Conservation (phyloP, 108 stramenopile species). For the Asterionellopsis glacialis region DNA sequence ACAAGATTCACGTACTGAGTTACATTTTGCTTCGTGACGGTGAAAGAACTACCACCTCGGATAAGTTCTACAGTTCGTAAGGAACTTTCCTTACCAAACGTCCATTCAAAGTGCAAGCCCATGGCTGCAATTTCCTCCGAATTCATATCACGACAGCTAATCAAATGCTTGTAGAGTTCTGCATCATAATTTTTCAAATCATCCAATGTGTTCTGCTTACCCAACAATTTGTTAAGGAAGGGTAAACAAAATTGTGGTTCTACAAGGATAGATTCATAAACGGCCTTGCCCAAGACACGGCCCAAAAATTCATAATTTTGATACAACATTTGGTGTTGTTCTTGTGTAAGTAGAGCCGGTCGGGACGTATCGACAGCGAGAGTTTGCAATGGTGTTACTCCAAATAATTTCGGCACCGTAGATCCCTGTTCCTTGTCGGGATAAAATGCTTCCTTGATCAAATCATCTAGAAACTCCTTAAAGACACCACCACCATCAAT, state of each 20-base stretch:
- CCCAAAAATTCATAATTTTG: conserved; percentile 86
- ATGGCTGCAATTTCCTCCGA: conserved; percentile 61
- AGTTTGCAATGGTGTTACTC: conserved; percentile 65
- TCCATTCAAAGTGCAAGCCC: conserved; percentile 83
- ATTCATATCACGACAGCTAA: conserved; percentile 59
- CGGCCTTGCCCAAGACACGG: conserved; percentile 91
- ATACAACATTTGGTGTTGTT: too few relatives aligned
- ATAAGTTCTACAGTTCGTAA: conserved; percentile 61
- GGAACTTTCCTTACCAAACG: conserved; percentile 14
- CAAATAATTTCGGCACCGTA: conserved; percentile 52
- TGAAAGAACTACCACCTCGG: conserved; percentile 69
- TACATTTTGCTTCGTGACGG: conserved; percentile 89
- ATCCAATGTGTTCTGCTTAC: conserved; percentile 86
- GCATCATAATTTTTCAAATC: conserved; percentile 94
- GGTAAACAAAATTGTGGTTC: conserved; percentile 87
- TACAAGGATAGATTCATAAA: conserved; percentile 91
- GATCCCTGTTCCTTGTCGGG: conserved; percentile 19
- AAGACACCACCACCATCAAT: conserved; percentile 99
- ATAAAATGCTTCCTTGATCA: conserved; percentile 79
- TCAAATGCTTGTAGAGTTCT: conserved; percentile 85
- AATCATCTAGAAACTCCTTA: conserved; percentile 89
- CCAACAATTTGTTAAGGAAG: conserved; percentile 85
- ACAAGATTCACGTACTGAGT: conserved; percentile 89
- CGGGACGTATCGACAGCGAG: conserved; percentile 49
- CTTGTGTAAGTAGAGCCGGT: conserved; percentile 32